These are phyloP conservation scores for thale cress (Arabidopsis thaliana) DNA, from an alignment of 345 rosid species.

Conservation along the genomic window DNA sequence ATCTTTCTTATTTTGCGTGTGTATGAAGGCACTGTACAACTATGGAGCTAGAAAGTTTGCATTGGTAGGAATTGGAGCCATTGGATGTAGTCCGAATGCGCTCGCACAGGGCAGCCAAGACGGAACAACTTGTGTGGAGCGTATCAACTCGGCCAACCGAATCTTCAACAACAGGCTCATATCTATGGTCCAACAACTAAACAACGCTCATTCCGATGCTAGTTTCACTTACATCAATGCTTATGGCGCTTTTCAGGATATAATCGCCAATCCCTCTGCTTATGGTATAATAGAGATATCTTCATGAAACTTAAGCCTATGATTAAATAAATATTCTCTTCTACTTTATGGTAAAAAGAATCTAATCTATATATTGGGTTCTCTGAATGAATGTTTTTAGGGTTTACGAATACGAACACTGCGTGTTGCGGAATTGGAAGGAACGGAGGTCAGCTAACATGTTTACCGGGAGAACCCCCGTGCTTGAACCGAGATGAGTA, in stretches of 20 bases:
- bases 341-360: not conserved
- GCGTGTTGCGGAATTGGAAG: constrained; percentile 82
- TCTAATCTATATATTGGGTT: not conserved
- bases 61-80: constrained; percentile 75
- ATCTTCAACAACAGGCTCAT: constrained; percentile 74
- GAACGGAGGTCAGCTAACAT: constrained; percentile 73
- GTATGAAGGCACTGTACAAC: constrained; percentile 58
- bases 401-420: constrained; percentile 55
- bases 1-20: not conserved
- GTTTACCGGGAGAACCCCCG: constrained; percentile 64
- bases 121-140: constrained; percentile 65
- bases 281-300: constrained; percentile 45
- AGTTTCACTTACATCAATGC: constrained; percentile 68
- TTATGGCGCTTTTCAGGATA: constrained; percentile 76
- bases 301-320: not conserved
- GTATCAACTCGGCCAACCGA: constrained; percentile 66
- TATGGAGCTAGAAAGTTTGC: constrained; percentile 87
- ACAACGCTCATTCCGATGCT: constrained; percentile 58
- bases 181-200: constrained; percentile 70
- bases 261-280: constrained; percentile 54
- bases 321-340: not conserved
- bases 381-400: constrained; percentile 39
- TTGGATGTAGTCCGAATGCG: constrained; percentile 89
- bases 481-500: constrained; percentile 59
- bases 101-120: constrained; percentile 69